These are phyloP conservation scores for Ogataea thermomethanolica DNA, from an alignment of 805 yeast genomes.

Conservation along the genomic window DNA sequence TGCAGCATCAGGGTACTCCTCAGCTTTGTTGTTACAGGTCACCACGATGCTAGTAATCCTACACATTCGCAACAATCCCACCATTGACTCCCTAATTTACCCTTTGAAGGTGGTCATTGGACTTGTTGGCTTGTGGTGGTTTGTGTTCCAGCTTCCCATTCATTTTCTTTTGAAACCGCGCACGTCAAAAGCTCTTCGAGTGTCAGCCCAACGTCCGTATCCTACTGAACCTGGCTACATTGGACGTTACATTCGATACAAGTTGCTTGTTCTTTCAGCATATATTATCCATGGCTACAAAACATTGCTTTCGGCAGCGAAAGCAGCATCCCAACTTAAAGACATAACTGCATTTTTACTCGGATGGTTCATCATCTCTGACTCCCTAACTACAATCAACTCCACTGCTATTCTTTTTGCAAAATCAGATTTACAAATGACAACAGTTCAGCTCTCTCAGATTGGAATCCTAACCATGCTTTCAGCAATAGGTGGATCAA, in stretches of 20 bases:
- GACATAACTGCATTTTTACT: constrained; percentile 64
- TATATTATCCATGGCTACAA: constrained; percentile 60
- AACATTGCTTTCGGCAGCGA: constrained; percentile 52
- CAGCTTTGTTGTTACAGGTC: constrained; percentile 67
- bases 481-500: constrained; percentile 67
- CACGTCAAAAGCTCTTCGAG: constrained; percentile 36
- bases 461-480: constrained; percentile 65
- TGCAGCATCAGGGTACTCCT: constrained; percentile 64
- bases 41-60: constrained; percentile 47
- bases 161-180: constrained; percentile 43
- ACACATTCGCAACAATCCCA: constrained; percentile 19
- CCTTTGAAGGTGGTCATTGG: constrained; percentile 58
- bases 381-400: constrained; percentile 73
- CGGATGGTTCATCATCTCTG: constrained; percentile 78
- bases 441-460: constrained; percentile 58
- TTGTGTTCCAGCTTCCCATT: constrained; percentile 64
- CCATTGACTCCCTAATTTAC: constrained; percentile 24
- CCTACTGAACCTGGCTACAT: constrained; percentile 9
- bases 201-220: constrained; percentile 17
- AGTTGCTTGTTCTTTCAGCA: constrained; percentile 17
- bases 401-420: constrained; percentile 78
- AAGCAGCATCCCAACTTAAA: constrained; percentile 53
- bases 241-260: constrained; percentile 5
- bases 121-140: constrained; percentile 77
- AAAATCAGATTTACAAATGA: constrained; percentile 64